These are phyloP conservation scores for Solanum corneliomulleri DNA, from an alignment of 257 asterid species.

Conservation along the genomic window DNA sequence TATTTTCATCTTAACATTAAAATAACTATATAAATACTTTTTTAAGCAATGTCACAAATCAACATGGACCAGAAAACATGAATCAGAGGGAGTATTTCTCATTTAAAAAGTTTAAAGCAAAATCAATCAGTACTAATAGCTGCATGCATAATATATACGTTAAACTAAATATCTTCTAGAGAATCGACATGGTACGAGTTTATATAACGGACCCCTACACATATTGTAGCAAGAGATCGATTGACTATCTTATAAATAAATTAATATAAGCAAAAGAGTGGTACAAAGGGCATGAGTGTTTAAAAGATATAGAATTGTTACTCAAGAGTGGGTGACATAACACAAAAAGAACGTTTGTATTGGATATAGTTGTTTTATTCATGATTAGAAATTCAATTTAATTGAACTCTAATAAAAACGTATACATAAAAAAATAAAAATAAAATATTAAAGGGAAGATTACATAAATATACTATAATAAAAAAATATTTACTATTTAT, in stretches of 20 bases:
- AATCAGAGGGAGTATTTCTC: too few relatives aligned
- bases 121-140: not conserved
- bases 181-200: not conserved
- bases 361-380: too few relatives aligned
- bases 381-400: too few relatives aligned
- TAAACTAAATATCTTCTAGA: not conserved
- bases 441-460: not conserved
- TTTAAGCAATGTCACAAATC: too few relatives aligned
- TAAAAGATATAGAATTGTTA: not conserved
- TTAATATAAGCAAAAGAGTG: not conserved
- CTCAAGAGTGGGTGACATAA: not conserved
- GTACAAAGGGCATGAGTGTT: not conserved
- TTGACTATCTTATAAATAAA: not conserved
- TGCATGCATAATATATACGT: not conserved
- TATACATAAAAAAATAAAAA: too few relatives aligned
- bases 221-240: not conserved
- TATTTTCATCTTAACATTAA: too few relatives aligned
- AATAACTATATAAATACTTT: too few relatives aligned
- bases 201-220: not conserved
- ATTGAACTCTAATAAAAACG: rapidly evolving
- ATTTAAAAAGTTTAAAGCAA: too few relatives aligned
- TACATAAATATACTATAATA: too few relatives aligned
- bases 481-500: too few relatives aligned
- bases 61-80: too few relatives aligned
- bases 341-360: not conserved